A percentile compares a stretch with the other conserved stretches of the same genome.
These are phyloP conservation scores for Coniferiporia sulphurascens DNA, from an alignment of 1,284 basidiomycete species.

Conservation along the genomic window DNA sequence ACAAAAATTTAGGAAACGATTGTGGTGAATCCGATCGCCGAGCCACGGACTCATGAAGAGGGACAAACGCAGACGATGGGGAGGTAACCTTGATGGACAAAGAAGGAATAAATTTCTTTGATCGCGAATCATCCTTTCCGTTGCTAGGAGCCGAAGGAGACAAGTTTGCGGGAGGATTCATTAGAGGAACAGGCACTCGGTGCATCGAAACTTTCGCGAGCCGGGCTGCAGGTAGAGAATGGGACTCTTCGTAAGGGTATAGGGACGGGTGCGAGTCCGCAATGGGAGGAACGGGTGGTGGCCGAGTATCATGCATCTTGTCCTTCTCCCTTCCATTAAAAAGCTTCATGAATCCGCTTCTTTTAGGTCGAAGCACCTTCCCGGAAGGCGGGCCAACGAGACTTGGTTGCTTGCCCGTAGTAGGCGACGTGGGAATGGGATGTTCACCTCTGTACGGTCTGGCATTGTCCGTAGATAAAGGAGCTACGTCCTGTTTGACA, in stretches of 20 bases:
- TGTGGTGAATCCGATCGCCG: conserved; percentile 15
- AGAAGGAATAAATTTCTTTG: conserved; percentile 9
- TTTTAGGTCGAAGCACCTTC: conserved; percentile 61
- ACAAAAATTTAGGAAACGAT: conserved; percentile 19
- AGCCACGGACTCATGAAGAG: neutral
- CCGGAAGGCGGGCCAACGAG: conserved; percentile 24
- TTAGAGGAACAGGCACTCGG: conserved; percentile 42
- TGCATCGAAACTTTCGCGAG: conserved; percentile 21
- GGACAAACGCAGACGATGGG: neutral
- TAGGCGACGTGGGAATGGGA: neutral
- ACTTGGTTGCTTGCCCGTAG: conserved; percentile 9
- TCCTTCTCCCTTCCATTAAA: conserved; percentile 58
- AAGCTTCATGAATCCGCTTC: conserved; percentile 76
- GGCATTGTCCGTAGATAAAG: neutral
- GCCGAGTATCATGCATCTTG: conserved; percentile 33
- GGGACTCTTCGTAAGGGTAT: neutral
- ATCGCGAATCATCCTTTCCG: conserved; percentile 4
- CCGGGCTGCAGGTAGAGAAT: neutral
- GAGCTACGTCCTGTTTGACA: conserved; percentile 30
- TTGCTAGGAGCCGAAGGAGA: neutral
- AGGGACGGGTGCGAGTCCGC: conserved; percentile 29
- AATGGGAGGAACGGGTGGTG: conserved; percentile 52
- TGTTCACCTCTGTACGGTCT: neutral
- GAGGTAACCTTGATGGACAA: conserved; percentile 18
- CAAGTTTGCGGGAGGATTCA: conserved; percentile 18